These are phyloP conservation scores for Daldinia loculata DNA, from an alignment of 495 filamentous ascomycete species.

Conservation along the genomic window DNA sequence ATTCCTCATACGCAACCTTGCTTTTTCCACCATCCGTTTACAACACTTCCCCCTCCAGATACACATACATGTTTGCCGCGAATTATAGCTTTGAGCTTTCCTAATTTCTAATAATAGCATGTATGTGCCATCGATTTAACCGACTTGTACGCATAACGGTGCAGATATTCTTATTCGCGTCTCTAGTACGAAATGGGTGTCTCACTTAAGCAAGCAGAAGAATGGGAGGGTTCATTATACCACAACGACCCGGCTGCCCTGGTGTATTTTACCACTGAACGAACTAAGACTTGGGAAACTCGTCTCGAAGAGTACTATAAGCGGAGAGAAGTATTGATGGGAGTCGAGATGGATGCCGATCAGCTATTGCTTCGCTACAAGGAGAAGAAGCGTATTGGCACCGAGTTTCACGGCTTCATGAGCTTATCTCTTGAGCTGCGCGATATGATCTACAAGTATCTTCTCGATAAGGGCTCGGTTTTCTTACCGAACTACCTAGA, in stretches of 20 bases:
- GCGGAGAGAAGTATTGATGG: background rate
- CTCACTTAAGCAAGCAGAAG: background rate
- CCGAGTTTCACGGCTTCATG: constrained; percentile 11
- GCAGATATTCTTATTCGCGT: too few relatives aligned
- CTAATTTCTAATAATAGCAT: too few relatives aligned
- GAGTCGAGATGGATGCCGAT: background rate
- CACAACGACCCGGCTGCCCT: background rate
- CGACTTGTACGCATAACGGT: background rate
- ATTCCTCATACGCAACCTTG: too few relatives aligned
- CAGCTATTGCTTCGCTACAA: background rate
- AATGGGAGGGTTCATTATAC: background rate
- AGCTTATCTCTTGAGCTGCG: constrained; percentile 1
- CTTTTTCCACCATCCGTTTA: too few relatives aligned
- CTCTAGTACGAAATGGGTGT: background rate
- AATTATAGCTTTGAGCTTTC: too few relatives aligned
- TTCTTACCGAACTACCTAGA: background rate
- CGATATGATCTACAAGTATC: constrained; percentile 8
- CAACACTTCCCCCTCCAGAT: too few relatives aligned
- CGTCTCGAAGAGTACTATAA: background rate
- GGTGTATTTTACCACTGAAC: background rate
- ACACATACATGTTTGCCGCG: too few relatives aligned
- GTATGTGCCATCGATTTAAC: background rate
- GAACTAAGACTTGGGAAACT: background rate
- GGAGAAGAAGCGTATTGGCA: background rate
- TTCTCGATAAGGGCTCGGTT: background rate